phyloP scores from a whole-genome alignment of 306 rosid species.

The Vigna trinervia region DNA sequence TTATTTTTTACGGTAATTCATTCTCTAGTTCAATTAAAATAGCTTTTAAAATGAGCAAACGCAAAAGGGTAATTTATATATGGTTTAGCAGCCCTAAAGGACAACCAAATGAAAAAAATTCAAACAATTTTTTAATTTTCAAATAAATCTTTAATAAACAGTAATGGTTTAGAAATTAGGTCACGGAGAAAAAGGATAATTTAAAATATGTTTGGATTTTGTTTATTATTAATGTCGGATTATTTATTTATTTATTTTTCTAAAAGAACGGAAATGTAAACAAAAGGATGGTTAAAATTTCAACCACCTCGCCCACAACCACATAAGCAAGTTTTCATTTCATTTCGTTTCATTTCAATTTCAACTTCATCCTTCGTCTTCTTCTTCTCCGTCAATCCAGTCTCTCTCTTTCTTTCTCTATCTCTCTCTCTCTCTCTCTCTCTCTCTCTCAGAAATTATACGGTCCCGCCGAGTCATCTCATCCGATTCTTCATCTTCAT shows the following conservation, averaged over 20 bases:
- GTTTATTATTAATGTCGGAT: neutral
- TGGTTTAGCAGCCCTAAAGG: neutral
- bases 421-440: slow-evolving; percentile 2
- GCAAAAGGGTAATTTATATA: neutral
- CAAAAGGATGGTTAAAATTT: slow-evolving; percentile 17
- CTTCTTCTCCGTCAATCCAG: slow-evolving; percentile 45
- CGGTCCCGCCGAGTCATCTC: slow-evolving; percentile 43
- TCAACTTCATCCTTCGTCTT: slow-evolving; percentile 28
- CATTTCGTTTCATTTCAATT: slow-evolving; percentile 1
- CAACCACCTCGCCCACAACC: slow-evolving; percentile 21
- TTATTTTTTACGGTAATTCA: neutral
- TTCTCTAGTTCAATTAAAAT: neutral
- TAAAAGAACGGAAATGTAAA: neutral
- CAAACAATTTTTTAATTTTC: no score
- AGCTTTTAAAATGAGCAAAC: neutral
- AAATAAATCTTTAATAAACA: no score
- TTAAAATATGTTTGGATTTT: neutral
- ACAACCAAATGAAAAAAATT: neutral
- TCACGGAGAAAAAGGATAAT: neutral
- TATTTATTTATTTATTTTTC: neutral
- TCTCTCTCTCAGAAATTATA: slow-evolving; percentile 38
- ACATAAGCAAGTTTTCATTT: slow-evolving; percentile 26
- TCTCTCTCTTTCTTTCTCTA: neutral
- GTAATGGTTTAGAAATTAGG: neutral
- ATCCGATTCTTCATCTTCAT: slow-evolving; percentile 10